Conservation (phyloP, 345 rosid genomes). For the Corchorus olitorius region DNA sequence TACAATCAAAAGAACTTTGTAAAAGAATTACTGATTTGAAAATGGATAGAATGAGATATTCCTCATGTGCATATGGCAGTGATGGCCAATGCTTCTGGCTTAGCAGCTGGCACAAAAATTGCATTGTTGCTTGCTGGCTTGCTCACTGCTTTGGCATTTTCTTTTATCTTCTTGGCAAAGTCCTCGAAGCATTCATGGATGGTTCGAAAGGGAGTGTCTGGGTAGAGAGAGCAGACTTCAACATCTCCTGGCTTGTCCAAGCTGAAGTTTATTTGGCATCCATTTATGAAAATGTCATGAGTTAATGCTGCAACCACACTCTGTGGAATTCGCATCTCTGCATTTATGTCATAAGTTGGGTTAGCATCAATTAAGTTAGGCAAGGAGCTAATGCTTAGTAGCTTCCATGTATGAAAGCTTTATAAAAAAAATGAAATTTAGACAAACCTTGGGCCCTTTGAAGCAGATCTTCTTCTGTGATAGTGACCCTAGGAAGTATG, state of each 20-base stretch:
- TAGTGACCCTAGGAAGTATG: constrained; percentile 31
- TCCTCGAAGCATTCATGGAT: constrained; percentile 37
- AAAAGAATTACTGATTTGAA: neutral
- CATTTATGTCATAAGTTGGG: neutral
- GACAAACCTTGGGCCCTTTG: constrained; percentile 32
- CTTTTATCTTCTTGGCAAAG: constrained; percentile 14
- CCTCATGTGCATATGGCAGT: constrained; percentile 24
- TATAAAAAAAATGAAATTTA: neutral
- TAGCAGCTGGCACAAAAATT: neutral
- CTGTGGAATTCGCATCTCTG: constrained; percentile 40
- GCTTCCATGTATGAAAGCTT: no score
- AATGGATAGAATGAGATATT: neutral
- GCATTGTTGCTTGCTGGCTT: constrained; percentile 6
- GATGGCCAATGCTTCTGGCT: constrained; percentile 20
- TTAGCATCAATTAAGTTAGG: neutral
- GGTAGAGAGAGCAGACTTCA: constrained; percentile 30
- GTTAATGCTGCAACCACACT: constrained; percentile 38
- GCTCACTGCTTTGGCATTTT: constrained; percentile 18
- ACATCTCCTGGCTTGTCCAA: constrained; percentile 29
- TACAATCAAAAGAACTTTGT: neutral
- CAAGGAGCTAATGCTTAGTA: neutral
- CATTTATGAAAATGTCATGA: constrained; percentile 41
- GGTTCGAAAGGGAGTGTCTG: constrained; percentile 21
- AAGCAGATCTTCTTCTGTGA: constrained; percentile 36
- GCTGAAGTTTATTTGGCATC: constrained; percentile 35